These are phyloP conservation scores for Mycena galericulata DNA, from an alignment of 768 basidiomycete genomes.

Conservation along the genomic window DNA sequence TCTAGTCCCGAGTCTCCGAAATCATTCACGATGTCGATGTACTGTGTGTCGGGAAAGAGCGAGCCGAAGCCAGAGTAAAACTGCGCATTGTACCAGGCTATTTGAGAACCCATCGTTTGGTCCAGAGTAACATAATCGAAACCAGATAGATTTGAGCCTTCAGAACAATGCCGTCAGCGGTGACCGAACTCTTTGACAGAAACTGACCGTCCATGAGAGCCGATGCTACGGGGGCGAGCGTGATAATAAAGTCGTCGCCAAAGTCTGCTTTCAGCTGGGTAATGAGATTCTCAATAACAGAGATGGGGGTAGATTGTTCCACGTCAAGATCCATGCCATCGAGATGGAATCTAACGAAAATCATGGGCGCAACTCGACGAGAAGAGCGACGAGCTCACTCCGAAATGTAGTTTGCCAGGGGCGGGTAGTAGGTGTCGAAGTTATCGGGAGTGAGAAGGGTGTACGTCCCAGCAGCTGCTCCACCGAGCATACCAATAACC, in stretches of 20 bases:
- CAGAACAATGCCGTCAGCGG: no score
- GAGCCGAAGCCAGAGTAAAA: conserved; percentile 43
- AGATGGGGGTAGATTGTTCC: conserved; percentile 35
- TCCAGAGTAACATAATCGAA: conserved; percentile 41
- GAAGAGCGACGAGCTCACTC: conserved; percentile 23
- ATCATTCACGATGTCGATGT: conserved; percentile 39
- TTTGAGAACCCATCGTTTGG: conserved; percentile 21
- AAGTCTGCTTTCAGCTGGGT: conserved; percentile 39
- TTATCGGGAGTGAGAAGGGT: conserved; percentile 28
- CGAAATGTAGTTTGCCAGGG: conserved; percentile 33
- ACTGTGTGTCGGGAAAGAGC: conserved; percentile 36
- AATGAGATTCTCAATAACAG: conserved; percentile 37
- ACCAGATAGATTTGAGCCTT: conserved; percentile 42
- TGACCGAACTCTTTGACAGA: no score
- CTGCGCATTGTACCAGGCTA: conserved; percentile 40
- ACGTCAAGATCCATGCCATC: conserved; percentile 45
- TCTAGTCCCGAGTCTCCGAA: conserved; percentile 26
- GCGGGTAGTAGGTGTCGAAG: conserved; percentile 40
- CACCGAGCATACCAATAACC: conserved; percentile 43
- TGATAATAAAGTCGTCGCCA: conserved; percentile 41
- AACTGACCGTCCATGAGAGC: conserved; percentile 38
- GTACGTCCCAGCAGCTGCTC: conserved; percentile 40
- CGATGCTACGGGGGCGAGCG: conserved; percentile 41
- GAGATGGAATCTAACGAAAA: conserved; percentile 32
- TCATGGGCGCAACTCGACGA: not conserved